Conservation (phyloP, 2,329 filamentous ascomycete genomes). For the Hypocreales sp. region DNA sequence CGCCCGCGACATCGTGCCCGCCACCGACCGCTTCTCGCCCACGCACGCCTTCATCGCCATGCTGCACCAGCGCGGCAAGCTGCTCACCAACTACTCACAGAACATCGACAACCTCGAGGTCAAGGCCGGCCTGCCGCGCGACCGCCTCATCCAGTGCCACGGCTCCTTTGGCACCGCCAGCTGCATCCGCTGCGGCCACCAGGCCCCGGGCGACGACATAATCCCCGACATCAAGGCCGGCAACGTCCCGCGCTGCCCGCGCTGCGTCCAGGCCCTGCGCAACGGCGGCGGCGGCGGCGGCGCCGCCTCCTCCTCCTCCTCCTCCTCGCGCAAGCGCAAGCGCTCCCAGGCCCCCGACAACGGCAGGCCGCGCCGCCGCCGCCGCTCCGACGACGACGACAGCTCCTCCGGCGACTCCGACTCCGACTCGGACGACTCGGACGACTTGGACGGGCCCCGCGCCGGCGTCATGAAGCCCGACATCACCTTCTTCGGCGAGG, state of each 20-base stretch:
- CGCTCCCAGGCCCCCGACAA: conserved; percentile 24
- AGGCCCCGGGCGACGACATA: conserved; percentile 61
- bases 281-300: conserved; percentile 8
- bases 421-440: conserved; percentile 28
- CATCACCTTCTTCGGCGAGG: conserved; percentile 95
- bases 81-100: conserved; percentile 94
- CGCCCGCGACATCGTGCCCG: conserved; percentile 78
- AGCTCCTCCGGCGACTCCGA: conserved; percentile 18
- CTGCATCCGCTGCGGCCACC: conserved; percentile 67
- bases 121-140: conserved; percentile 63
- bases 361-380: conserved; percentile 20
- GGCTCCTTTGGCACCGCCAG: conserved; percentile 88
- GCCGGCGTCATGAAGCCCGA: conserved; percentile 89
- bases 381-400: conserved; percentile 27
- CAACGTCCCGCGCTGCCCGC: conserved; percentile 60
- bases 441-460: conserved; percentile 39
- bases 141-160: conserved; percentile 89
- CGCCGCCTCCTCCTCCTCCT: too few relatives aligned
- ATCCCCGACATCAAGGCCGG: conserved; percentile 66
- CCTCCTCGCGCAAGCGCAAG: too few relatives aligned
- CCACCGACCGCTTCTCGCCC: conserved; percentile 66
- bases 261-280: conserved; percentile 44
- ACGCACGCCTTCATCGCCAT: conserved; percentile 90
- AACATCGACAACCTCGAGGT: conserved; percentile 96
- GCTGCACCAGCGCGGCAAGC: conserved; percentile 73